These are phyloP conservation scores for Claviceps sp. DNA, from an alignment of 2,329 filamentous ascomycete genomes.

Conservation along the genomic window DNA sequence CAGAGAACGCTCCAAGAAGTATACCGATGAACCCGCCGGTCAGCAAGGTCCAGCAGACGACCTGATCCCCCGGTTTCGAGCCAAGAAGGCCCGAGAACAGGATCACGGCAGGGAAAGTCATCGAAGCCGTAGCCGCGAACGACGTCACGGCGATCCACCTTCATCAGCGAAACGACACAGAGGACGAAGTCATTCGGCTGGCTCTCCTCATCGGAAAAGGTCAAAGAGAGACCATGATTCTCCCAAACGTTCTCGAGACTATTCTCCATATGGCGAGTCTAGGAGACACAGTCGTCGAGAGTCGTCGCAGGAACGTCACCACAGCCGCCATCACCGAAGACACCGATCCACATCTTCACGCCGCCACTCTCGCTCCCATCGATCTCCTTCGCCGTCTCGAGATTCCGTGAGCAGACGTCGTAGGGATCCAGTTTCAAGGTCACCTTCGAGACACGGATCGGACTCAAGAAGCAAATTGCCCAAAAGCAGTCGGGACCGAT, in stretches of 20 bases:
- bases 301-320: slow-evolving; percentile 20
- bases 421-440: slow-evolving; percentile 14
- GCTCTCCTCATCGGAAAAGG: slow-evolving; percentile 26
- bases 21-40: slow-evolving; percentile 14
- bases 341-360: slow-evolving; percentile 14
- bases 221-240: slow-evolving; percentile 22
- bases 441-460: slow-evolving; percentile 9
- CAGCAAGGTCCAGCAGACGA: slow-evolving; percentile 20
- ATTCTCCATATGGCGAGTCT: slow-evolving; percentile 22
- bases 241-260: slow-evolving; percentile 26
- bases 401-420: slow-evolving; percentile 10
- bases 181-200: slow-evolving; percentile 27
- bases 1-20: slow-evolving; percentile 19
- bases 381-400: slow-evolving; percentile 14
- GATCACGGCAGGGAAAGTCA: slow-evolving; percentile 19
- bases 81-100: slow-evolving; percentile 16
- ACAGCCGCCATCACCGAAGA: slow-evolving; percentile 7
- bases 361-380: slow-evolving; percentile 15
- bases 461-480: background rate
- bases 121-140: slow-evolving; percentile 22
- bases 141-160: slow-evolving; percentile 21
- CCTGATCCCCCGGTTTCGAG: slow-evolving; percentile 25
- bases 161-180: slow-evolving; percentile 28
- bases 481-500: slow-evolving; percentile 1
- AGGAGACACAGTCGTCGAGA: slow-evolving; percentile 18